A percentile compares a stretch with the other conserved stretches of the same genome.
phyloP scores from a whole-genome alignment of 176 grass and related monocot species.

The Eragrostis nindensis region DNA sequence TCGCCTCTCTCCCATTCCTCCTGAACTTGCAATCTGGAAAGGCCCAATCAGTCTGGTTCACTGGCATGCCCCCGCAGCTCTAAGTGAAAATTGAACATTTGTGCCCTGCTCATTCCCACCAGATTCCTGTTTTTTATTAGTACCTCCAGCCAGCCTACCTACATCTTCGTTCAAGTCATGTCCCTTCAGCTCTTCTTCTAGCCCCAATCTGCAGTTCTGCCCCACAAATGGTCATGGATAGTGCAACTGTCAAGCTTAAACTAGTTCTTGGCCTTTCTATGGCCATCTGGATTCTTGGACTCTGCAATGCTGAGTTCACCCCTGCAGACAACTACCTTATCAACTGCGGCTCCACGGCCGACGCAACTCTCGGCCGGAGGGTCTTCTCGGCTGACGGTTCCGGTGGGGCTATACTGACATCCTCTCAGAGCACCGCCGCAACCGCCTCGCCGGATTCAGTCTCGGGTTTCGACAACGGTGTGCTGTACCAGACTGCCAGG shows the following conservation, averaged over 20 bases:
- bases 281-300: conserved; percentile 29
- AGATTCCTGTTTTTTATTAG: background rate
- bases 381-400: conserved; percentile 63
- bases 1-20: background rate
- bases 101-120: background rate
- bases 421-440: conserved; percentile 27
- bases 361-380: conserved; percentile 36
- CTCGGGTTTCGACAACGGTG: conserved; percentile 29
- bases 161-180: conserved; percentile 7
- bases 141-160: background rate
- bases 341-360: conserved; percentile 65
- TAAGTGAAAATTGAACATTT: background rate
- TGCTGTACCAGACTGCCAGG: conserved; percentile 64
- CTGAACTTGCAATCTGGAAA: conserved; percentile 4
- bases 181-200: background rate
- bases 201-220: background rate
- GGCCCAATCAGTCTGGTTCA: background rate
- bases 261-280: conserved; percentile 21
- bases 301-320: conserved; percentile 62
- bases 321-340: conserved; percentile 84
- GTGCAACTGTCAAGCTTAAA: background rate
- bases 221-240: conserved; percentile 23
- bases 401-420: conserved; percentile 29
- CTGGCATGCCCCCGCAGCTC: background rate
- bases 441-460: conserved; percentile 36